Evolutionary conservation across 768 basidiomycete genomes (phyloP).

Genomic region (Tubosaeta sp.): DNA sequence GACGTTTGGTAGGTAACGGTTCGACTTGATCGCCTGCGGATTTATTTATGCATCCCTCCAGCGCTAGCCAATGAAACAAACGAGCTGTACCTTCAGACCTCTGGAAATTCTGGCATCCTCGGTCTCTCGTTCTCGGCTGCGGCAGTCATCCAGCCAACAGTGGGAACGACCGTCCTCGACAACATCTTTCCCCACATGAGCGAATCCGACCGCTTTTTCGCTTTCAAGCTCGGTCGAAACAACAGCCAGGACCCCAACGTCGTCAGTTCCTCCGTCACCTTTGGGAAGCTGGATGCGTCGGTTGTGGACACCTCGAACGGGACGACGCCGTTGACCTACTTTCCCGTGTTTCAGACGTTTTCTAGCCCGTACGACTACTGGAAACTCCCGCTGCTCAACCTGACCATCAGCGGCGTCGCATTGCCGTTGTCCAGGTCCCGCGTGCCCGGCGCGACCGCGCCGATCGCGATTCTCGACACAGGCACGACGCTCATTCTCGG

Average conservation of each 20-base stretch:
- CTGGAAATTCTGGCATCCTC: slow-evolving; percentile 51
- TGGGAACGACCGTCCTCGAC: slow-evolving; percentile 44
- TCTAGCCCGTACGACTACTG: slow-evolving; percentile 47
- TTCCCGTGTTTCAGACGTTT: slow-evolving; percentile 37
- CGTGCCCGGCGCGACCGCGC: slow-evolving; percentile 35
- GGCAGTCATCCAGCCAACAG: slow-evolving; percentile 42
- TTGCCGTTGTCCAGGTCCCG: slow-evolving; percentile 45
- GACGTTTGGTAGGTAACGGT: slow-evolving; percentile 37
- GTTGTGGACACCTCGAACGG: slow-evolving; percentile 23
- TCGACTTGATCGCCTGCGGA: not conserved
- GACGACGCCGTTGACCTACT: slow-evolving; percentile 32
- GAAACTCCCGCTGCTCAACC: slow-evolving; percentile 46
- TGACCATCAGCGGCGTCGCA: slow-evolving; percentile 41
- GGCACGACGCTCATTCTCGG: slow-evolving; percentile 57
- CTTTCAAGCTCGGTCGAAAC: slow-evolving; percentile 44
- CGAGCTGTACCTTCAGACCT: slow-evolving; percentile 40
- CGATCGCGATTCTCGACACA: slow-evolving; percentile 60
- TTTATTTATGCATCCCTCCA: slow-evolving; percentile 19
- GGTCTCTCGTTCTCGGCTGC: slow-evolving; percentile 49
- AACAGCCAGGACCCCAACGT: slow-evolving; percentile 14
- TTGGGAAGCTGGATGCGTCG: slow-evolving; percentile 44
- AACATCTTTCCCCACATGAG: slow-evolving; percentile 43
- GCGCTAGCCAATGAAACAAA: slow-evolving; percentile 43
- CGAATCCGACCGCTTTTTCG: slow-evolving; percentile 44
- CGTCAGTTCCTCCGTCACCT: slow-evolving; percentile 44